Evolutionary conservation across 1,139 yeast species (phyloP), one percentile per base, ranked within the genome.

Genomic region (Nakaseomyces delphensis): DNA sequence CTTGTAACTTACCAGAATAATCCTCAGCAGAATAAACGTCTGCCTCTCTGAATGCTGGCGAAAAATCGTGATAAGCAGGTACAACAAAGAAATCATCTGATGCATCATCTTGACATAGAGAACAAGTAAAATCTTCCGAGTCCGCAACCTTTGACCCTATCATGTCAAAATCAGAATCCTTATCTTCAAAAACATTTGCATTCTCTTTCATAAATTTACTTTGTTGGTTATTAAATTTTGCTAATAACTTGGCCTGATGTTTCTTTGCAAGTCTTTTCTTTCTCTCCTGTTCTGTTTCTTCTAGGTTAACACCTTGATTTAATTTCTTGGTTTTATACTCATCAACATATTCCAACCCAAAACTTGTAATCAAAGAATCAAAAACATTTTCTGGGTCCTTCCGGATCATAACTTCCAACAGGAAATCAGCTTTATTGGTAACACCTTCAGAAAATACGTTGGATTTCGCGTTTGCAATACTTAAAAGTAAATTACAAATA

Each of bases 151-250:
- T 69, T 13, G 65, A 62, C 9, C 57, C 60, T 43, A 66, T 59
- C 44, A 69, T 68, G 37, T 61, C 64, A 39, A 66, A 64, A 43
- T 75, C 62, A 43, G 69, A 44, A 62, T 69, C 38, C 47, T 69
- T 69, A 1, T 71, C 57, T 35, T 56, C 52, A 45, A 64, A 57
- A 38, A 60, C 62, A 10, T 42, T 44, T 36, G 55, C 56, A 35
- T 60, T 51, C 45, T 74, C 74, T 48, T 74, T 71, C 53, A 82
- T 73, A 59, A 89, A 89, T 57, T 69, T 73, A 10, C 74, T 68
- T 56, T 87, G 96, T 54, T 86, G 95, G 48, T 74, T 78, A 47
- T 78, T 76, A 67, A 93, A 82, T 50, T 80, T 87, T 2, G 81
- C 86, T 70, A 91, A 60, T 28, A 87, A 71, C 53, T 76, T 82